Evolutionary conservation across 768 basidiomycete species (phyloP).

Genomic region (Xanthoconium purpureum): DNA sequence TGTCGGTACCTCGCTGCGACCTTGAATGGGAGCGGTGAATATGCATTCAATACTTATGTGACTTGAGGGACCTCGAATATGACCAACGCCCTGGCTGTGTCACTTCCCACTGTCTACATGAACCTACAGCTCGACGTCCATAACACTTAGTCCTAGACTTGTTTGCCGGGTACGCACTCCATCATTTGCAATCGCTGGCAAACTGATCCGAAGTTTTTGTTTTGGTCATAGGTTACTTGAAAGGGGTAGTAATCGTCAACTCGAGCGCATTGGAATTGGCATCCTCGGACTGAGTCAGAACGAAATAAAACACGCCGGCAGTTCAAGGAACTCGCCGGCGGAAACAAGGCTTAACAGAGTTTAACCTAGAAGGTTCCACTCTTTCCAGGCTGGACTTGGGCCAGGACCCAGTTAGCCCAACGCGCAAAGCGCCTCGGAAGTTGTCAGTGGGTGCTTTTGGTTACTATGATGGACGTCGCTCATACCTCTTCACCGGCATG

Average conservation of each 20-base stretch:
- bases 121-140: neutral
- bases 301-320: neutral
- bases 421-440: too few relatives aligned
- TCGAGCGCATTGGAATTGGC: constrained; percentile 7
- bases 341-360: neutral
- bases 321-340: neutral
- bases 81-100: neutral
- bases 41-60: too few relatives aligned
- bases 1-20: neutral
- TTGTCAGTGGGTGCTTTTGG: neutral
- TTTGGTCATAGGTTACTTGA: neutral
- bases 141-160: neutral
- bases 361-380: neutral
- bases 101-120: neutral
- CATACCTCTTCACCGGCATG: neutral
- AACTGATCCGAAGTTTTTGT: neutral
- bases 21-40: neutral
- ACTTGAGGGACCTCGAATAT: neutral
- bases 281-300: constrained; percentile 1
- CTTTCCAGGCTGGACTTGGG: neutral
- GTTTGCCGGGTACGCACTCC: neutral
- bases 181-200: too few relatives aligned
- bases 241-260: neutral
- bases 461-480: neutral
- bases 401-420: neutral